These are phyloP conservation scores for Panicum virgatum DNA, from an alignment of 202 grass and related monocot genomes.

Conservation along the genomic window DNA sequence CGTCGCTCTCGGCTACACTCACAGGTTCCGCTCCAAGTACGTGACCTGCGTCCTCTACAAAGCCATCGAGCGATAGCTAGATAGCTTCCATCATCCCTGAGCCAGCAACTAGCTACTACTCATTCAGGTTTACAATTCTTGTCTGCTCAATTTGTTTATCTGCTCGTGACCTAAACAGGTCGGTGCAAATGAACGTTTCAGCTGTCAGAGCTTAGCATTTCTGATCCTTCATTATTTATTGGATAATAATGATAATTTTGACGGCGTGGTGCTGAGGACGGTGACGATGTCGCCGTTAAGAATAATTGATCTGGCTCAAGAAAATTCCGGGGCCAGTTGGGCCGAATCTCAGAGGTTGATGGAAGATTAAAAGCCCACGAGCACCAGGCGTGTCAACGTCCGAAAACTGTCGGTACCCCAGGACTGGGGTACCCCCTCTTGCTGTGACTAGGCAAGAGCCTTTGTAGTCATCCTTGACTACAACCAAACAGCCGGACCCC, in stretches of 20 bases:
- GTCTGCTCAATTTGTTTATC: not conserved
- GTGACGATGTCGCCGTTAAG: not conserved
- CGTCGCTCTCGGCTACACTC: conserved; percentile 66
- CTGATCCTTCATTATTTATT: not conserved
- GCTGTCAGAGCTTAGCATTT: not conserved
- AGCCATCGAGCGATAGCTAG: conserved; percentile 60
- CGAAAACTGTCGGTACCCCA: too few species aligned
- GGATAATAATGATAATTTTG: not conserved
- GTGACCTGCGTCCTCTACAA: conserved; percentile 83
- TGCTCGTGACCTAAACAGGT: not conserved
- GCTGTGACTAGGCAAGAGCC: too few species aligned
- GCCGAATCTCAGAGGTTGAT: not conserved
- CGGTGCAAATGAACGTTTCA: not conserved
- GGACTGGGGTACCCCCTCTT: too few species aligned
- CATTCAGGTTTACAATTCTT: conserved; percentile 3
- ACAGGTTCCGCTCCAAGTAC: conserved; percentile 68
- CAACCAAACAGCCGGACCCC: too few species aligned
- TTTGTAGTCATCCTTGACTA: too few species aligned
- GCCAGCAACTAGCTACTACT: not conserved
- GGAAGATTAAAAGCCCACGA: not conserved
- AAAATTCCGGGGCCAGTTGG: not conserved
- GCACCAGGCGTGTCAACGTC: too few species aligned
- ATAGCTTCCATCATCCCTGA: not conserved
- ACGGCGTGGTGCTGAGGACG: not conserved
- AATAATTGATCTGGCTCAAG: not conserved